Evolutionary conservation across 192 early-diverging fungal species (phyloP).

Genomic region (Coemansia biformis): DNA sequence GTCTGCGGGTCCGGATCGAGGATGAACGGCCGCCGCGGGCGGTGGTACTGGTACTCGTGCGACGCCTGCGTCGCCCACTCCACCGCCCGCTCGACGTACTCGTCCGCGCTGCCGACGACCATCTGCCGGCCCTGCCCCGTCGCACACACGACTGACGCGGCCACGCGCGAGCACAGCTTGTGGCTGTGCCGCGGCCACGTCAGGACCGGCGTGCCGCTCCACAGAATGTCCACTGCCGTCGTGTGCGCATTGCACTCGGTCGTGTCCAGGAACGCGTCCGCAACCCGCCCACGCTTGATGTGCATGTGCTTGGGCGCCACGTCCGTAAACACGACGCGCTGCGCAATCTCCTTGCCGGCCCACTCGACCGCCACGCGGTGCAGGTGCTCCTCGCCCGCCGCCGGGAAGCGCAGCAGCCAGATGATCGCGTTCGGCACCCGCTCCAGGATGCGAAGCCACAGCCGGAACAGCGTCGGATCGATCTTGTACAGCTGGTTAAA

Average conservation of each 20-base stretch:
- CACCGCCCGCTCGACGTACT: slow-evolving; percentile 65
- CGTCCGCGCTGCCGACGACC: slow-evolving; percentile 58
- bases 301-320: slow-evolving; percentile 81
- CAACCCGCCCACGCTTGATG: slow-evolving; percentile 85
- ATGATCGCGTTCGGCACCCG: slow-evolving; percentile 77
- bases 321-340: slow-evolving; percentile 80
- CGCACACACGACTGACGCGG: slow-evolving; percentile 76
- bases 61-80: slow-evolving; percentile 52
- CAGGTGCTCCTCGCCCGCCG: slow-evolving; percentile 77
- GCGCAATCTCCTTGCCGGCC: slow-evolving; percentile 69
- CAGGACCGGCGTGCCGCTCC: slow-evolving; percentile 88
- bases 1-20: slow-evolving; percentile 28
- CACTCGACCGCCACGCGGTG: slow-evolving; percentile 64
- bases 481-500: slow-evolving; percentile 98
- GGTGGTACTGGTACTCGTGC: slow-evolving; percentile 24
- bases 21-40: slow-evolving; percentile 11
- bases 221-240: slow-evolving; percentile 90
- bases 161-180: slow-evolving; percentile 89
- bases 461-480: slow-evolving; percentile 77
- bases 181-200: slow-evolving; percentile 84
- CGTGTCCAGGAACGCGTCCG: slow-evolving; percentile 89
- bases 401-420: slow-evolving; percentile 89
- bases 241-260: slow-evolving; percentile 97
- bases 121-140: slow-evolving; percentile 68
- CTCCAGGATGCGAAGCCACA: slow-evolving; percentile 79